phyloP scores from a whole-genome alignment of 2,329 filamentous ascomycete species.

The Botrytis fragariae region DNA sequence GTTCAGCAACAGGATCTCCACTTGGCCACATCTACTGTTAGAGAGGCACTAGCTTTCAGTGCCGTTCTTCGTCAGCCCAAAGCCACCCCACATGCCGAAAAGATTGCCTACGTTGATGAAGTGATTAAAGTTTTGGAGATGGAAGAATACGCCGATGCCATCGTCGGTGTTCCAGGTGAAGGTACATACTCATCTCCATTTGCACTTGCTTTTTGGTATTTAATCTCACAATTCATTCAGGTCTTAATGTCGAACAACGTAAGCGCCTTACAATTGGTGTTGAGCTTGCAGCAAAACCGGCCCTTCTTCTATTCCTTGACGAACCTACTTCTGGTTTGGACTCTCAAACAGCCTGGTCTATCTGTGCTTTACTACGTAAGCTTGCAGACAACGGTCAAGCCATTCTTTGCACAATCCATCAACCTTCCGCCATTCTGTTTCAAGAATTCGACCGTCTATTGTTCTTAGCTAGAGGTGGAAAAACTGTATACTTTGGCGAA shows the following conservation, averaged over 20 bases:
- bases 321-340: constrained; percentile 95
- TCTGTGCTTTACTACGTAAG: constrained; percentile 83
- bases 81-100: constrained; percentile 69
- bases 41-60: constrained; percentile 83
- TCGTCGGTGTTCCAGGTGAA: constrained; percentile 87
- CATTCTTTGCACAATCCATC: constrained; percentile 95
- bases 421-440: constrained; percentile 94
- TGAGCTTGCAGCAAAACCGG: constrained; percentile 87
- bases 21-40: constrained; percentile 77
- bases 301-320: constrained; percentile 86
- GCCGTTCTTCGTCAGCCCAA: constrained; percentile 81
- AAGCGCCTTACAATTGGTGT: constrained; percentile 89
- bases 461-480: constrained; percentile 72
- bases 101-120: constrained; percentile 83
- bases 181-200: constrained; percentile 38
- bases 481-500: constrained; percentile 78
- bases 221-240: constrained; percentile 12
- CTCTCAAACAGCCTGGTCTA: constrained; percentile 90
- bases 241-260: constrained; percentile 68
- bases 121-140: constrained; percentile 90
- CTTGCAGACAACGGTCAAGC: constrained; percentile 86
- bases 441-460: constrained; percentile 83
- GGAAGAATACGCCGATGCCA: constrained; percentile 83
- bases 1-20: constrained; percentile 74
- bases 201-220: background rate